A percentile compares a stretch with the other conserved stretches of the same genome.
Evolutionary conservation across 306 rosid genomes (phyloP).

Genomic region (Vigna trinervia): DNA sequence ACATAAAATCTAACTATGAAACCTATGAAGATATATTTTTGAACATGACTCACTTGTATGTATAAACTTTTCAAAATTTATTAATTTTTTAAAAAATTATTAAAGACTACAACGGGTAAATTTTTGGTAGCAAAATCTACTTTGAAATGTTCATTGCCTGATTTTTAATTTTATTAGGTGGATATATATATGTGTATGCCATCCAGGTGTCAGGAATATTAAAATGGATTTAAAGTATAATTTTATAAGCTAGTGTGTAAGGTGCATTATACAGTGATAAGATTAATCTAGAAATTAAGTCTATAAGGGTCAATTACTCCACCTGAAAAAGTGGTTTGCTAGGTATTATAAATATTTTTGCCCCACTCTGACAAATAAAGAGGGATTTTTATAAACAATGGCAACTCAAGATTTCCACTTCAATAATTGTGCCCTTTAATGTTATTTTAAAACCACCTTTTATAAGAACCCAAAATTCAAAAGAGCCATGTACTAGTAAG

Average conservation of each 20-base stretch:
- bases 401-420: constrained; percentile 39
- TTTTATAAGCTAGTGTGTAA: not conserved
- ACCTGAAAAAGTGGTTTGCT: not conserved
- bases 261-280: constrained; percentile 17
- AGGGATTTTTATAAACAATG: not conserved
- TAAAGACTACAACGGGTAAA: too few species aligned
- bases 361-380: not conserved
- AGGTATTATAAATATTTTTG: constrained; percentile 15
- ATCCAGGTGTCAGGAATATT: too few species aligned
- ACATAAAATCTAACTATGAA: too few species aligned
- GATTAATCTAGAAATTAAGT: constrained; percentile 25
- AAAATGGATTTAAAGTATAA: not conserved
- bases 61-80: too few species aligned
- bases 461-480: not conserved
- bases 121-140: too few species aligned
- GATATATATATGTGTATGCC: too few species aligned
- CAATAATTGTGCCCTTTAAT: constrained; percentile 44
- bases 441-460: not conserved
- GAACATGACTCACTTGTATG: too few species aligned
- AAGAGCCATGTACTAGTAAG: not conserved
- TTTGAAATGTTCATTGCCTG: too few species aligned
- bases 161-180: too few species aligned
- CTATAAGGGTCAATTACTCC: constrained; percentile 20
- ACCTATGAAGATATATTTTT: too few species aligned
- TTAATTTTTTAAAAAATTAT: too few species aligned